phyloP scores from a whole-genome alignment of 352 stramenopile species.

The Halophytophthora polymorphica region DNA sequence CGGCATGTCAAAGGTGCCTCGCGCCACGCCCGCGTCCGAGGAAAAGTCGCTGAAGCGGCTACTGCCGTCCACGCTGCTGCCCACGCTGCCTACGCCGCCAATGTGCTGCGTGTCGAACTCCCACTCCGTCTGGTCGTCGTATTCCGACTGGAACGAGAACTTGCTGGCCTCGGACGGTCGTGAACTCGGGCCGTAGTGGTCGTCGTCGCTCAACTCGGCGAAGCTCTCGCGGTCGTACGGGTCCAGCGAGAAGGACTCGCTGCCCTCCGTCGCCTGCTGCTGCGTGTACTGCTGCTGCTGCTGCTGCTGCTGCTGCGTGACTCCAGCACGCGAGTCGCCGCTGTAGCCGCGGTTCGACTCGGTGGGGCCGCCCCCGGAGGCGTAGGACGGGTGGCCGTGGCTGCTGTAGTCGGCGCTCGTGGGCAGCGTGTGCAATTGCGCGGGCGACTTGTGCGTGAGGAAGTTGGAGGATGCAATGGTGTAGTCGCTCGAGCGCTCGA shows the following conservation, averaged over 20 bases:
- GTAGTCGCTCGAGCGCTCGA: constrained; percentile 49
- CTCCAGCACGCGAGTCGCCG: constrained; percentile 21
- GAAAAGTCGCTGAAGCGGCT: constrained; percentile 33
- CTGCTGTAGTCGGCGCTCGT: constrained; percentile 40
- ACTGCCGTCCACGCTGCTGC: constrained; percentile 10
- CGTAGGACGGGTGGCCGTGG: constrained; percentile 30
- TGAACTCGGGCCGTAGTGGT: constrained; percentile 33
- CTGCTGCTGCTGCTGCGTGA: constrained; percentile 8
- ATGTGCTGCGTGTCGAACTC: constrained; percentile 58
- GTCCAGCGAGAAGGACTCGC: constrained; percentile 72
- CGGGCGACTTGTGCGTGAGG: constrained; percentile 55
- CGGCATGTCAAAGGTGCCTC: constrained; percentile 52
- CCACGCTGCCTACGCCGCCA: constrained; percentile 7
- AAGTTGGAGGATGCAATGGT: constrained; percentile 70
- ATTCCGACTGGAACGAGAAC: constrained; percentile 75
- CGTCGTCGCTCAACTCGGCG: constrained; percentile 54
- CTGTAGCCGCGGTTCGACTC: constrained; percentile 18
- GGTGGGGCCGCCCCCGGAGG: constrained; percentile 10
- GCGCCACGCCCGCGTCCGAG: constrained; percentile 35
- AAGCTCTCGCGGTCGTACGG: constrained; percentile 71
- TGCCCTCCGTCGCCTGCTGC: constrained; percentile 17
- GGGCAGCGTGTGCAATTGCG: constrained; percentile 26
- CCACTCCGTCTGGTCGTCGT: constrained; percentile 70
- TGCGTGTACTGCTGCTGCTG: constrained; percentile 3
- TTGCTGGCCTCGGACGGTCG: constrained; percentile 60